Evolutionary conservation across 345 rosid genomes (phyloP), one percentile per base, ranked within the genome.

Genomic region (Lagerstroemia speciosa): DNA sequence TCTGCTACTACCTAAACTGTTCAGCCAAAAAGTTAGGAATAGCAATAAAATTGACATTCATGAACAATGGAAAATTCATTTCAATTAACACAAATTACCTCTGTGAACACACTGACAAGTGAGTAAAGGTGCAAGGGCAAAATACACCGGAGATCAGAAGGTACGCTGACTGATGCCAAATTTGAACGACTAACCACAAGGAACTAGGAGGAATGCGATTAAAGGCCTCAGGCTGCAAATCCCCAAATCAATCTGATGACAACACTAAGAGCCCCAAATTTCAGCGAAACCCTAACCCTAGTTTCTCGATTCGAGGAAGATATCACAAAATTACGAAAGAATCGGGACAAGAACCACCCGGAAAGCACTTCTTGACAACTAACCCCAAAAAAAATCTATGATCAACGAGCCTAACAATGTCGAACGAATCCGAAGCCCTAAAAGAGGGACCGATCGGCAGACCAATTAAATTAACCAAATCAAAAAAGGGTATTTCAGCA

Each of bases 211-310:
- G 3, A 58, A 27, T 16, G 16, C 9, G 19, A 43, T 1, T 29
- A 22, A 64, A 37, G 24, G 33, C 31, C 26, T 40, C 62, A 27
- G n/a, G 33, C 26, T 1, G 30, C 34, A 71, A 76, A 68, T 22
- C 38, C 73, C 75, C 78, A 67, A 83, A 71, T n/a, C 66, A 30
- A 62, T 31, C 0, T 27, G 43, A 31, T 31, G 40, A 66, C n/a
- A 71, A 67, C 2, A 16, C 17, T 2, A 20, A 11, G 34, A 34
- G 17, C 15, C 34, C 33, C 63, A 30, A 58, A 58, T 58, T 58
- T 16, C 63, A 58, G 19, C 3, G 62, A 12, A 58, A 58, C 63
- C 77, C 73, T 73, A 81, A 72, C 78, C 80, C 80, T 78, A 81
- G 81, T 71, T 73, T 80, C 69, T 53, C 55, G 69, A 77, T 65